Base-by-base conservation (phyloP, 2,329 filamentous ascomycete genomes). In the Sclerotinia borealis region DNA sequence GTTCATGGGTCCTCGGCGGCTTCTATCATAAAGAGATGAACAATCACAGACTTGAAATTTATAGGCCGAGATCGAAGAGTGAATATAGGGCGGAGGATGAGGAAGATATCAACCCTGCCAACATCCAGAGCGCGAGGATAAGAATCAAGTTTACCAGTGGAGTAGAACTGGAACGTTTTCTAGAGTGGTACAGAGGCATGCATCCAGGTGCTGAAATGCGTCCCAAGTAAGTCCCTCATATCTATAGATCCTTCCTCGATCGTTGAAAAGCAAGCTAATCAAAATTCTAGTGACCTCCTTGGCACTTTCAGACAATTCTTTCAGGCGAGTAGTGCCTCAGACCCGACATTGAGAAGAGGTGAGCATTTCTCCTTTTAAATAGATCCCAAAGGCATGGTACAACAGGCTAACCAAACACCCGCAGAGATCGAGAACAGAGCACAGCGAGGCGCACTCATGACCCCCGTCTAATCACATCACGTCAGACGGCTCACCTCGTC, bases 341-440 rank as follows among this genome's bases (percentile, higher is more conserved):
- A 50, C 27, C 17, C 17, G 4, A 22, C 25, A 29, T 59, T 59
- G 34, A 59, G 56, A 29, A n/a, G 15, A 50, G 27, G 56, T 51
- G 1, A 39, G 45, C 27, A 49, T 15, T 37, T 8, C 15, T 39
- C 6, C 15, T n/a, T 15, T n/a, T 4, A 8, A 10, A 11, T 29
- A 1, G 25, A 6, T 22, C 6, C 5, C 10, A 19, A 13, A 37
- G 4, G 4, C 9, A 13, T 13, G 29, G 11, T 9, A 59, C 17
- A 22, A n/a, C 25, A 22, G 39, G 27, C 56, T 59, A 50, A 59
- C 3, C 5, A 10, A 11, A 13, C 2, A 8, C 1, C 17, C 13
- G 11, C 34, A 60, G 58, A 60, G 15, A 60, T 60, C 19, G 58
- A 60, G 34, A 25, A 29, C 17, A 50, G 58, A 37, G 36, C 43